phyloP scores from a whole-genome alignment of 805 yeast genomes.

The Candida yuanshanica region DNA sequence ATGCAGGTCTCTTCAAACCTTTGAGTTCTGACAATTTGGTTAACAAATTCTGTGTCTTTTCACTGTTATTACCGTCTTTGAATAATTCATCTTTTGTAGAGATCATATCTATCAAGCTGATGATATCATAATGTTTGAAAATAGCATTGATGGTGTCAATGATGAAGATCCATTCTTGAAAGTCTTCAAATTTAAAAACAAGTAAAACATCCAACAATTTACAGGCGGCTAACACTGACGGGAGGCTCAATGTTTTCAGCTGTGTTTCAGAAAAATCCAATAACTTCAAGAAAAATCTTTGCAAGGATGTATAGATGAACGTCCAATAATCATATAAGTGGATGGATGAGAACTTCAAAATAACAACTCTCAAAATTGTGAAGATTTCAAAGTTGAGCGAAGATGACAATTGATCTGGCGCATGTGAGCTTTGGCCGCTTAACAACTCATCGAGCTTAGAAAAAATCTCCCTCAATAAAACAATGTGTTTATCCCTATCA shows the following conservation, averaged over 20 bases:
- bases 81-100: conserved; percentile 13
- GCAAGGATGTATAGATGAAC: conserved; percentile 55
- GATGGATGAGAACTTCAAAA: conserved; percentile 54
- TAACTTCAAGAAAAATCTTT: conserved; percentile 40
- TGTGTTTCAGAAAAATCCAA: conserved; percentile 22
- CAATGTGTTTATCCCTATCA: conserved; percentile 49
- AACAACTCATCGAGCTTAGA: conserved; percentile 38
- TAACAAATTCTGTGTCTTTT: conserved; percentile 11
- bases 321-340: conserved; percentile 72
- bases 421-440: conserved; percentile 16
- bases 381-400: conserved; percentile 38
- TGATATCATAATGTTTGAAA: conserved; percentile 30
- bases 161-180: conserved; percentile 83
- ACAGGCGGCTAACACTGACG: conserved; percentile 51
- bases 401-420: conserved; percentile 24
- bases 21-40: conserved; percentile 15
- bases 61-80: conserved; percentile 20
- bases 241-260: conserved; percentile 32
- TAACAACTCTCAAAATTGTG: conserved; percentile 56
- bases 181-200: conserved; percentile 71
- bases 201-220: conserved; percentile 75
- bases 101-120: conserved; percentile 23
- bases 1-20: conserved; percentile 27
- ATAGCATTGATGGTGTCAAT: conserved; percentile 60
- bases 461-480: conserved; percentile 43